Conservation (phyloP, 169 alveolate species). For the Hepatocystis sp. region DNA sequence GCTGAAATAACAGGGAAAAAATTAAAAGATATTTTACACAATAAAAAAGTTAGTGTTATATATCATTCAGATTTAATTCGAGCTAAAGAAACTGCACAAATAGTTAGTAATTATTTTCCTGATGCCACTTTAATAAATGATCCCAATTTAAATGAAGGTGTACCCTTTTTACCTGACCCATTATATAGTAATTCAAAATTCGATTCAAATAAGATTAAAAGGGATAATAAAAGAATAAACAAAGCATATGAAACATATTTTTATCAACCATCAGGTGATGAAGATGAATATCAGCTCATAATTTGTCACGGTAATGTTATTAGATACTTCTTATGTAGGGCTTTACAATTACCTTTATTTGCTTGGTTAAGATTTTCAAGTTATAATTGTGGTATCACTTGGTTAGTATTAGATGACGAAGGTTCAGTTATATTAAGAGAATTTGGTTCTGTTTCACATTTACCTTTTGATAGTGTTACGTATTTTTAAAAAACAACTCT, state of each 20-base stretch:
- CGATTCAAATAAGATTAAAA: conserved; percentile 66
- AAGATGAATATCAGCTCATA: conserved; percentile 77
- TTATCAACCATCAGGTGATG: conserved; percentile 68
- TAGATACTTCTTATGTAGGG: conserved; percentile 80
- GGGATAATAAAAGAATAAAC: conserved; percentile 79
- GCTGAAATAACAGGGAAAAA: conserved; percentile 78
- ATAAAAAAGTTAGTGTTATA: conserved; percentile 74
- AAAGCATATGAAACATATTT: conserved; percentile 78
- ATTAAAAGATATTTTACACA: conserved; percentile 58
- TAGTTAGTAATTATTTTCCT: conserved; percentile 81
- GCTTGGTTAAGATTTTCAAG: conserved; percentile 81
- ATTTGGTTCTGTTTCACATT: conserved; percentile 75
- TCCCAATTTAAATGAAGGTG: conserved; percentile 81
- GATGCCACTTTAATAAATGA: conserved; percentile 78
- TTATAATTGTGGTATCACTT: conserved; percentile 80
- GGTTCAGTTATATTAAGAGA: conserved; percentile 70
- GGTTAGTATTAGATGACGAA: conserved; percentile 74
- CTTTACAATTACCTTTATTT: conserved; percentile 79
- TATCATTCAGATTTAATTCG: conserved; percentile 80
- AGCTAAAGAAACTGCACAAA: conserved; percentile 82
- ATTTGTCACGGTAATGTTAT: conserved; percentile 82
- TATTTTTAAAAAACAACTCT: conserved; percentile 26
- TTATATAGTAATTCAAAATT: conserved; percentile 77
- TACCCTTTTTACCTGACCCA: conserved; percentile 81
- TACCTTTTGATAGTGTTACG: conserved; percentile 71